Evolutionary conservation across 2,329 filamentous ascomycete species (phyloP).

Genomic region (Fusarium solani-melongenae): DNA sequence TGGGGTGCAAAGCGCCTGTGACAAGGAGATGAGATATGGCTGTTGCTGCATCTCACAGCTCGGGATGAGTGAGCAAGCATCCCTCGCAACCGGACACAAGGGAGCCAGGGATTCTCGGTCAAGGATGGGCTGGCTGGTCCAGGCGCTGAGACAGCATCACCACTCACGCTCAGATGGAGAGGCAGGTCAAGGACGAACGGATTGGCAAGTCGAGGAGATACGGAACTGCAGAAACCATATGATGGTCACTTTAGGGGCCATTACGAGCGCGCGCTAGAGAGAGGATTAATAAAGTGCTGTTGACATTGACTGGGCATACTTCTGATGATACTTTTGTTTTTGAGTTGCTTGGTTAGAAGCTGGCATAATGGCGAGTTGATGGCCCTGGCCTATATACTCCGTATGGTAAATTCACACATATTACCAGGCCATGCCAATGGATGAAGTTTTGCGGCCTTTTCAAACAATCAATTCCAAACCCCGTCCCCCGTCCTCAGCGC

Average conservation of each 20-base stretch:
- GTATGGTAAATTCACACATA: neutral
- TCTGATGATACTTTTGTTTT: neutral
- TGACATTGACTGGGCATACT: neutral
- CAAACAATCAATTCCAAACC: neutral
- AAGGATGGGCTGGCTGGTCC: neutral
- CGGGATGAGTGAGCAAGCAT: neutral
- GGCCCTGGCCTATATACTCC: neutral
- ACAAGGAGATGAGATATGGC: neutral
- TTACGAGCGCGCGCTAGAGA: neutral
- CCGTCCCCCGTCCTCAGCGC: neutral
- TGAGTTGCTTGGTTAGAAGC: neutral
- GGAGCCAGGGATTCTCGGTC: neutral
- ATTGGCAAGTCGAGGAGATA: neutral
- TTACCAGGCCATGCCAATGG: neutral
- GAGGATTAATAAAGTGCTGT: neutral
- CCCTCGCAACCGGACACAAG: neutral
- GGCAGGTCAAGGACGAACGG: conserved; percentile 5
- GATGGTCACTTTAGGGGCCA: neutral
- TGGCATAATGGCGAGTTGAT: neutral
- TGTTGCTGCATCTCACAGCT: neutral
- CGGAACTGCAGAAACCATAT: neutral
- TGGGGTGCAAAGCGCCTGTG: neutral
- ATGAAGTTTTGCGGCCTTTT: neutral
- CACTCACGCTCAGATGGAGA: neutral
- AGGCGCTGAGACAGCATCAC: neutral